Evolutionary conservation across 2,329 filamentous ascomycete genomes (phyloP).

Genomic region (Epichloe scottii): DNA sequence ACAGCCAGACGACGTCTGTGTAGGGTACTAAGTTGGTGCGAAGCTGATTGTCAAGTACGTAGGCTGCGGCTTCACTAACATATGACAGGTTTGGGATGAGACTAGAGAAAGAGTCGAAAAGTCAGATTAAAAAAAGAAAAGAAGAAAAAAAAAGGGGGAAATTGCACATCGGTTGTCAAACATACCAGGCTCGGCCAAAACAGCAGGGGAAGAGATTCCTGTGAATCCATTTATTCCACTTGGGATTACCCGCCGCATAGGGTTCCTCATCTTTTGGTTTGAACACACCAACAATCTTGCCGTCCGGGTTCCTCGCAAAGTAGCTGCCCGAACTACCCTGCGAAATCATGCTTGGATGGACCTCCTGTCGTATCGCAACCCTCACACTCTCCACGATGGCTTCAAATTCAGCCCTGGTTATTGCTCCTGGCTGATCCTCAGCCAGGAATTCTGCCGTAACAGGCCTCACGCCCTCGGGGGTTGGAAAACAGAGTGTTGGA

Average conservation of each 20-base stretch:
- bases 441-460: slow-evolving; percentile 64
- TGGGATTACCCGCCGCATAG: slow-evolving; percentile 91
- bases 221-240: slow-evolving; percentile 99
- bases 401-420: slow-evolving; percentile 75
- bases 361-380: slow-evolving; percentile 74
- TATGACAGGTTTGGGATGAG: slow-evolving; percentile 97
- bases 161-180: slow-evolving; percentile 1
- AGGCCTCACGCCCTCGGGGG: slow-evolving; percentile 73
- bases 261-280: slow-evolving; percentile 99
- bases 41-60: slow-evolving; percentile 82
- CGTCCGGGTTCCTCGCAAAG: slow-evolving; percentile 82
- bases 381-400: slow-evolving; percentile 82
- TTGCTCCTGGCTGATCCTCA: slow-evolving; percentile 47
- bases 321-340: slow-evolving; percentile 97
- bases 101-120: slow-evolving; percentile 20
- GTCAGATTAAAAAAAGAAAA: not conserved
- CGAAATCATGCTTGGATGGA: slow-evolving; percentile 90
- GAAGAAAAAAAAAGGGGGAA: not conserved
- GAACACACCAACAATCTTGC: slow-evolving; percentile 94
- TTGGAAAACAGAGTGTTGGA: slow-evolving; percentile 95
- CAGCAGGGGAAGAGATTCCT: slow-evolving; percentile 94
- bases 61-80: slow-evolving; percentile 93
- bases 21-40: slow-evolving; percentile 90
- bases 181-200: slow-evolving; percentile 78
- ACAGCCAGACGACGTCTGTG: slow-evolving; percentile 86